phyloP scores from a whole-genome alignment of 352 stramenopile genomes.

The Phytophthora cactorum region DNA sequence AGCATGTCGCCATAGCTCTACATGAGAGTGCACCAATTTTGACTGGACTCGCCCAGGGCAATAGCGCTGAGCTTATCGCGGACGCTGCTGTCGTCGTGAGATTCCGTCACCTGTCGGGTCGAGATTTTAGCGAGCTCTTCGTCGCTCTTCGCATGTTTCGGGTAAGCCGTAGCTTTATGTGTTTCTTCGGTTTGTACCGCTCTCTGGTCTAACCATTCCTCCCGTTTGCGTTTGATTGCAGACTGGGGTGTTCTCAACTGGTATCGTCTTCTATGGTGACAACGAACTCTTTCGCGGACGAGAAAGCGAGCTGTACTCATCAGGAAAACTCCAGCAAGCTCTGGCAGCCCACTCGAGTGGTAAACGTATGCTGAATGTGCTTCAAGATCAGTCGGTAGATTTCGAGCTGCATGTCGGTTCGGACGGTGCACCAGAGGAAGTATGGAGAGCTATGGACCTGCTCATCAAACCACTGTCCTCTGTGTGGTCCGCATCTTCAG shows the following conservation, averaged over 20 bases:
- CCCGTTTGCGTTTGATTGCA: too few species aligned
- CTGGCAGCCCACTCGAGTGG: conserved; percentile 36
- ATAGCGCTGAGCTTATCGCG: conserved; percentile 12
- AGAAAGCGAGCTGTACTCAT: conserved; percentile 25
- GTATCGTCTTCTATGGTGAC: conserved; percentile 29
- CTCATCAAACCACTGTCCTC: conserved; percentile 17
- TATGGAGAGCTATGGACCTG: conserved; percentile 33
- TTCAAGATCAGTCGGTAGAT: conserved; percentile 37
- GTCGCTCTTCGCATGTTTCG: too few species aligned
- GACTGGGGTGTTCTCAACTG: conserved; percentile 25
- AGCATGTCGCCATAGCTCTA: conserved; percentile 35
- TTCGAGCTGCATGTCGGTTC: conserved; percentile 52
- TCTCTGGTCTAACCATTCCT: too few species aligned
- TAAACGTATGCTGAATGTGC: conserved; percentile 30
- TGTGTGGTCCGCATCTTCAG: conserved; percentile 1
- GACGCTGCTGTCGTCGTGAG: conserved; percentile 20
- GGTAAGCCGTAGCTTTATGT: too few species aligned
- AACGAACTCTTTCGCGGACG: too few species aligned
- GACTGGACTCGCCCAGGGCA: conserved; percentile 14
- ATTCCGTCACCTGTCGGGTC: conserved; percentile 17
- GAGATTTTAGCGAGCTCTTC: conserved; percentile 14
- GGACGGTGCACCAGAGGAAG: conserved; percentile 35
- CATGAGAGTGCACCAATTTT: conserved; percentile 36
- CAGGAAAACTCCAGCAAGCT: conserved; percentile 35
- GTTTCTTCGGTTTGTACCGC: too few species aligned